These are phyloP conservation scores for Myochromella boudieri DNA, from an alignment of 768 basidiomycete species.

Conservation along the genomic window DNA sequence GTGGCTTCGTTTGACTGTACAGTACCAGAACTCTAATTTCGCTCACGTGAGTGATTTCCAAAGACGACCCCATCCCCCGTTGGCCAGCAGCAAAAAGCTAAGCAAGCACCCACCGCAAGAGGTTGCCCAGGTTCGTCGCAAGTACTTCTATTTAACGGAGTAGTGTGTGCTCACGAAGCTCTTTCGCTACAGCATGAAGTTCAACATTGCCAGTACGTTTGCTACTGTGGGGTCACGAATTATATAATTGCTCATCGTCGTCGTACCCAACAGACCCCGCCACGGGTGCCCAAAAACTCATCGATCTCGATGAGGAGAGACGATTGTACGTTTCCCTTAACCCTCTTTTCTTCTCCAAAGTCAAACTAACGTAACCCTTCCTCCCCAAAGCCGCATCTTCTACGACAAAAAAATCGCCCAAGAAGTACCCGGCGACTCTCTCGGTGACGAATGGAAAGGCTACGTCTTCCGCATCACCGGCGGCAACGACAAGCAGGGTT, in stretches of 20 bases:
- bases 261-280: slow-evolving; percentile 71
- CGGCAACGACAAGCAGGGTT: slow-evolving; percentile 98
- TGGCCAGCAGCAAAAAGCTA: slow-evolving; percentile 13
- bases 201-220: slow-evolving; percentile 92
- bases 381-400: slow-evolving; percentile 76
- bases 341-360: not conserved
- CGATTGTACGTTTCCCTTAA: slow-evolving; percentile 54
- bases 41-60: slow-evolving; percentile 23
- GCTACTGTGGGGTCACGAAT: not conserved
- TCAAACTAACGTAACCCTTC: not conserved
- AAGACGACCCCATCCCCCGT: no score
- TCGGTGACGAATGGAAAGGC: slow-evolving; percentile 96
- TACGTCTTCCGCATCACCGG: slow-evolving; percentile 97
- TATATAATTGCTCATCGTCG: slow-evolving; percentile 11
- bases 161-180: slow-evolving; percentile 5
- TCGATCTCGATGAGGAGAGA: slow-evolving; percentile 93
- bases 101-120: slow-evolving; percentile 41
- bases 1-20: slow-evolving; percentile 55
- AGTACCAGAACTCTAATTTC: slow-evolving; percentile 58
- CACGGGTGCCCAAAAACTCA: slow-evolving; percentile 94
- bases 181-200: slow-evolving; percentile 71
- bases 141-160: no score
- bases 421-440: slow-evolving; percentile 86
- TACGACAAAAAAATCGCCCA: slow-evolving; percentile 97
- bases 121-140: slow-evolving; percentile 33